Conservation (phyloP, 164 flowering plant genomes). For the Aristolochia contorta region DNA sequence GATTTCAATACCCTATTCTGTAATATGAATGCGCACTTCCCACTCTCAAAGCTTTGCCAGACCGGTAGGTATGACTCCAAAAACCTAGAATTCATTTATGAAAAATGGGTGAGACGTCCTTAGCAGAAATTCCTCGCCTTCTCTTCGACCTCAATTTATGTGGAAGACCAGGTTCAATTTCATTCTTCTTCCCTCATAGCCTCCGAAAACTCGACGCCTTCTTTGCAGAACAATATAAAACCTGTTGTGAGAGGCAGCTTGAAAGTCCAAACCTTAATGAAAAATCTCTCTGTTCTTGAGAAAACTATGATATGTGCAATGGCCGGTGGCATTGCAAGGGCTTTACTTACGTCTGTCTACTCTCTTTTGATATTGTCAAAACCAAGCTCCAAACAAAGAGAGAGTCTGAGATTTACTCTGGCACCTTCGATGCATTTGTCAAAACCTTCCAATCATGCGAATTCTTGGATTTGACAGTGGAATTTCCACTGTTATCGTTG, state of each 20-base stretch:
- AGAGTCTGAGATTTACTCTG: constrained; percentile 53
- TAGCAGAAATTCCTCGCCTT: constrained; percentile 17
- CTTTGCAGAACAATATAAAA: constrained; percentile 20
- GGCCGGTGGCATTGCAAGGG: constrained; percentile 88
- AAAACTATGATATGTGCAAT: constrained; percentile 69
- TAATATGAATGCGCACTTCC: constrained; percentile 23
- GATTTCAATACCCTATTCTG: constrained; percentile 26
- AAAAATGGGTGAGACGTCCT: background rate
- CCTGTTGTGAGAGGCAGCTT: constrained; percentile 25
- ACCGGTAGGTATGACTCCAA: background rate
- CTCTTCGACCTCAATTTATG: constrained; percentile 15
- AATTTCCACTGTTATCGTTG: constrained; percentile 82
- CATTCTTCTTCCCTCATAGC: too few relatives aligned
- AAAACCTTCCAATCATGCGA: constrained; percentile 62
- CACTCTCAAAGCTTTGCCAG: constrained; percentile 6
- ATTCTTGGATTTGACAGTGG: constrained; percentile 84
- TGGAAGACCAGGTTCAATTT: constrained; percentile 4
- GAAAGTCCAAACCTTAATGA: constrained; percentile 24
- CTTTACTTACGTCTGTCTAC: constrained; percentile 82
- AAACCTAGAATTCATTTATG: constrained; percentile 3
- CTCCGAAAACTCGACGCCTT: constrained; percentile 1
- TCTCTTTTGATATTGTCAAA: constrained; percentile 82
- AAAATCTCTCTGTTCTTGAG: constrained; percentile 47
- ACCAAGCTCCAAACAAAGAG: constrained; percentile 89
- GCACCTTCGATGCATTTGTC: constrained; percentile 58